Conservation (phyloP, 1,284 basidiomycete species). For the Cutaneotrichosporon spelunceum region DNA sequence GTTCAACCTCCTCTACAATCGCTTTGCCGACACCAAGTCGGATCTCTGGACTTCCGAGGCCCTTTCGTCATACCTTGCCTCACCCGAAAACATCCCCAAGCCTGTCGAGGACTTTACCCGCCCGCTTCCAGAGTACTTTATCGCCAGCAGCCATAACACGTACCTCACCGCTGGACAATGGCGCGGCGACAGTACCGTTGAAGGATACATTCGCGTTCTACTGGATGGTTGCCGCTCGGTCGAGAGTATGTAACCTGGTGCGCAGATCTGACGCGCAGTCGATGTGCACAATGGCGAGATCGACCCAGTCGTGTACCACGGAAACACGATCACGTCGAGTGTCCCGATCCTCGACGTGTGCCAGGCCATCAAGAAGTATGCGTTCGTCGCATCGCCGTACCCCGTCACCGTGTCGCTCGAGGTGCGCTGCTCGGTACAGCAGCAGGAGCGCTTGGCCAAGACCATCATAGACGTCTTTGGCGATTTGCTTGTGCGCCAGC, state of each 20-base stretch:
- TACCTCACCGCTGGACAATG: constrained; percentile 94
- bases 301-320: constrained; percentile 83
- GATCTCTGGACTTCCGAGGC: constrained; percentile 38
- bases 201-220: constrained; percentile 91
- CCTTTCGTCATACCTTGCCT: constrained; percentile 70
- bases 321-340: constrained; percentile 84
- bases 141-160: constrained; percentile 95
- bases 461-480: constrained; percentile 81
- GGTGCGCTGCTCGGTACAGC: constrained; percentile 76
- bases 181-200: constrained; percentile 86
- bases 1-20: constrained; percentile 16
- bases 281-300: constrained; percentile 88
- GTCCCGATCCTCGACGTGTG: constrained; percentile 82
- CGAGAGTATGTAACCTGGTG: constrained; percentile 62
- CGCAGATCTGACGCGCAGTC: constrained; percentile 57
- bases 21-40: constrained; percentile 12
- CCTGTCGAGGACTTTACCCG: constrained; percentile 67
- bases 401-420: constrained; percentile 94
- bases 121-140: constrained; percentile 82
- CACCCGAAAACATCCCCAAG: constrained; percentile 61
- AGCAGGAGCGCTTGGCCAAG: constrained; percentile 76
- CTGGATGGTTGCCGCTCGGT: constrained; percentile 88
- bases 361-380: constrained; percentile 83
- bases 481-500: constrained; percentile 65
- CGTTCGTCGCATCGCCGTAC: constrained; percentile 88